Evolutionary conservation across 2,329 filamentous ascomycete species (phyloP), one percentile per base, ranked within the genome.

Genomic region (Phaeosphaeria sp.): DNA sequence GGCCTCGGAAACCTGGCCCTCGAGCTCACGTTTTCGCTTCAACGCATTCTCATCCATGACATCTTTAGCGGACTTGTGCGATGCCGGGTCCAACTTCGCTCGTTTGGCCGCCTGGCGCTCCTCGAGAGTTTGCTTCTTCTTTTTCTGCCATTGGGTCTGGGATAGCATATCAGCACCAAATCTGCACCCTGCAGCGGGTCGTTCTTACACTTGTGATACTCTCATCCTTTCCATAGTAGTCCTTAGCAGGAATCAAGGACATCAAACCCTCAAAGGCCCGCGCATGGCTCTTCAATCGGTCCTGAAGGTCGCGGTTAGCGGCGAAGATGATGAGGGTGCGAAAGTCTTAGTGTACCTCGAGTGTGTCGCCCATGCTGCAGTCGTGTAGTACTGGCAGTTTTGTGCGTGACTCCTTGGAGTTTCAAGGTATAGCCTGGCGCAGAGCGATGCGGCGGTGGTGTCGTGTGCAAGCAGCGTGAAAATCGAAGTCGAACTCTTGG

Each of bases 71-170:
- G 88, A 95, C 82, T 96, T 95, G 65, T 90, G 89, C 72, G 92
- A 93, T 65, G 94, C 92, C 23, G 95, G 93, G 71, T 98, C 92
- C 42, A 98, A 85, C 80, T 97, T 98, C 59, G 90, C 92, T 73
- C 89, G 86, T 80, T 93, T 93, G 42, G 74, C 74, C n/a, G 74
- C 71, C 58, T 68, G 68, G 53, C 55, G 92, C 91, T 66, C 90
- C 89, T 77, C 90, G 76, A 96, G 97, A 50, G 92, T 94, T 80
- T 98, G 93, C 82, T 98, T 98, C 81, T 95, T 96, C 74, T 90
- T 90, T 77, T 89, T 88, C 90, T 92, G 96, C 92, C 93, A 96
- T 89, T 97, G 92, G 71, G 95, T 90, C 92, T 96, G 52, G 39
- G 33, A 59, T 49, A 46, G 56, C 27, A 41, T 52, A 59, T 61